Percentiles rank a stretch among this genome's conserved stretches.
Evolutionary conservation across 768 basidiomycete species (phyloP).

Genomic region (Tylopilus sp.): DNA sequence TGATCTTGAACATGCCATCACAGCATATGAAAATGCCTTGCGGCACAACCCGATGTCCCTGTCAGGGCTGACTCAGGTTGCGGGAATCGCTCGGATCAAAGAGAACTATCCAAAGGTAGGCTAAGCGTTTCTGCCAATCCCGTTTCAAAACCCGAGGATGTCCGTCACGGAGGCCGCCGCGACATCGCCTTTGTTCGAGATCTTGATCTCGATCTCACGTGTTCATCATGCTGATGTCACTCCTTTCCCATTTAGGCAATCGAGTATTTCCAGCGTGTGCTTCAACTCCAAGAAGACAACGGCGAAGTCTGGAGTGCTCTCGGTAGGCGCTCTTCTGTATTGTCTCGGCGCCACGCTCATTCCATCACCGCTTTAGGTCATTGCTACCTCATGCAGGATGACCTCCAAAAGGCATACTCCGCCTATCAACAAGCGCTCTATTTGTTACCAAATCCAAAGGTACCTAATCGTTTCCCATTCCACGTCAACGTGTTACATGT

Average conservation of each 20-base stretch:
- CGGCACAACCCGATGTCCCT: conserved; percentile 93
- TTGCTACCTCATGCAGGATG: conserved; percentile 99
- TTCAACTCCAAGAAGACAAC: conserved; percentile 89
- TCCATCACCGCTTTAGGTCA: conserved; percentile 55
- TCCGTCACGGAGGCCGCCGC: conserved; percentile 26
- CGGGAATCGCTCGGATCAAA: conserved; percentile 94
- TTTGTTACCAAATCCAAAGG: conserved; percentile 93
- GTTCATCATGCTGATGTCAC: conserved; percentile 30
- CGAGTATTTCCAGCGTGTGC: conserved; percentile 93
- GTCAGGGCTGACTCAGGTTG: conserved; percentile 88
- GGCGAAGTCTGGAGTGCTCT: conserved; percentile 99
- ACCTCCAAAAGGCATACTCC: conserved; percentile 96
- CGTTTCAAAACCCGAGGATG: conserved; percentile 30
- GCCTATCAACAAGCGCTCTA: conserved; percentile 99
- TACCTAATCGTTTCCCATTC: conserved; percentile 26
- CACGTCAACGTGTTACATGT: conserved; percentile 7
- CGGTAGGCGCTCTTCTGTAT: conserved; percentile 46
- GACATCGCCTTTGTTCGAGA: conserved; percentile 19
- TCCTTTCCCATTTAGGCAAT: conserved; percentile 63
- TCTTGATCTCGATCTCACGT: conserved; percentile 32
- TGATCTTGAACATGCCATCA: conserved; percentile 88
- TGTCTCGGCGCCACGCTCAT: conserved; percentile 14
- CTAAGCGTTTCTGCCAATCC: conserved; percentile 31
- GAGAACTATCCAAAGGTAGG: conserved; percentile 94
- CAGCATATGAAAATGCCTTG: conserved; percentile 92